Evolutionary conservation across 306 rosid species (phyloP), one percentile per base, ranked within the genome.

Genomic region (Hippophae rhamnoides): DNA sequence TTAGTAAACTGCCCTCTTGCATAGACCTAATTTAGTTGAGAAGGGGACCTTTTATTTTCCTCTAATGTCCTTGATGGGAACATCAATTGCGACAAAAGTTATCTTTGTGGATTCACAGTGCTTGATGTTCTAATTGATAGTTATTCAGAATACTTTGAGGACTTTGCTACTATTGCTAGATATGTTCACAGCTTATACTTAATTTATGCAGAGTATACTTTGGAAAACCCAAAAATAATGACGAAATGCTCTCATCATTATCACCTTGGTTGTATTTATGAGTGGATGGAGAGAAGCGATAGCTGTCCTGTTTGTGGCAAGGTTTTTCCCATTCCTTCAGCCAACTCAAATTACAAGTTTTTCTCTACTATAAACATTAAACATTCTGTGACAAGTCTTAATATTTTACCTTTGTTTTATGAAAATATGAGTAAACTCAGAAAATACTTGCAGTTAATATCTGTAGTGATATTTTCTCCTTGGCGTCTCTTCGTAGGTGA

Each of bases 281-380:
- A 92, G 66, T 92, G 98, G 98, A 92, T 92, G 98, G 98, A 92
- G 79, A 85, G 98, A 85, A 92, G 98, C 77, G 96, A 87, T 59
- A 92, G 80, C 71, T 92, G 98, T 79, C 98, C 98, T 58, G 98
- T 92, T 67, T 92, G 98, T 78, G 96, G 96, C 81, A 87, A 85
- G 98, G 98, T 45, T 66, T 46, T 73, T 58, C 57, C 44, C 71
- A 38, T 41, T 38, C 6, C 9, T 66, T 58, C 51, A 48, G 43
- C 44, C 18, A 31, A 31, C 38, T 31, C 38, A 31, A 31, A 31
- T 31, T 31, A 31, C 38, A 31, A 31, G 38, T 31, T 31, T 31
- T 31, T 31, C 38, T 31, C 38, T 31, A 31, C 5, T 31, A 31
- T 31, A 2, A 4, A 18, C 23, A 2, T 31, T 31, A 31, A 31